phyloP scores from a whole-genome alignment of 2,329 filamentous ascomycete species.

The Cordyceps militaris region DNA sequence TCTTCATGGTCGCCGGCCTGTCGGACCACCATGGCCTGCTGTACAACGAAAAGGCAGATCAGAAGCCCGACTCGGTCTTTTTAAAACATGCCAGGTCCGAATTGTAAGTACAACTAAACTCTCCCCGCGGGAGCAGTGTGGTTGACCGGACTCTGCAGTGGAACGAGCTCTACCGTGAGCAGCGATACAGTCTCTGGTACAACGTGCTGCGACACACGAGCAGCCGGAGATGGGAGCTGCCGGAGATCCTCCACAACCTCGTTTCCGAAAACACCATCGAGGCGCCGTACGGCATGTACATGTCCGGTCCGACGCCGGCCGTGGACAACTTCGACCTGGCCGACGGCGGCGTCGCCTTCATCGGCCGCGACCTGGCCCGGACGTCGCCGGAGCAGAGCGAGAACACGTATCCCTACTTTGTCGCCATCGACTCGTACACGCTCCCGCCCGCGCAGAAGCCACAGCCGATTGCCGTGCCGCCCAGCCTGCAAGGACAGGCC shows the following conservation, averaged over 20 bases:
- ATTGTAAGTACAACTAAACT: constrained; percentile 28
- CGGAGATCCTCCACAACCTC: constrained; percentile 26
- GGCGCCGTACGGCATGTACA: constrained; percentile 23
- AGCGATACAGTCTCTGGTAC: constrained; percentile 33
- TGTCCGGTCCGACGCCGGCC: constrained; percentile 15
- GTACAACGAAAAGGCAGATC: constrained; percentile 24
- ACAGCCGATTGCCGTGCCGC: constrained; percentile 18
- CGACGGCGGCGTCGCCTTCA: constrained; percentile 28
- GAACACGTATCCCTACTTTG: constrained; percentile 25
- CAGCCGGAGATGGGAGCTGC: constrained; percentile 25
- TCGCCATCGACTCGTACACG: constrained; percentile 27
- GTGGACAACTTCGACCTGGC: constrained; percentile 27
- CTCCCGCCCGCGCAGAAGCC: constrained; percentile 18
- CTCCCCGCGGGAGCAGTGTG: no score
- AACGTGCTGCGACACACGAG: constrained; percentile 22
- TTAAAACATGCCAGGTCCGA: constrained; percentile 27
- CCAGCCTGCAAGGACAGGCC: constrained; percentile 13
- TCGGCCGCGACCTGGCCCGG: constrained; percentile 19
- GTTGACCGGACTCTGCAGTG: constrained; percentile 16
- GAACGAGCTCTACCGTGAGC: constrained; percentile 24
- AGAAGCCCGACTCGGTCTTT: constrained; percentile 24
- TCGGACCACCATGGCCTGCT: constrained; percentile 25
- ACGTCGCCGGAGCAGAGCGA: constrained; percentile 11
- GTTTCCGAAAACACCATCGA: constrained; percentile 26
- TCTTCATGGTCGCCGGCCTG: constrained; percentile 29